Base-by-base conservation (phyloP, 2,329 filamentous ascomycete genomes). In the Apiospora rasikravindrae region DNA sequence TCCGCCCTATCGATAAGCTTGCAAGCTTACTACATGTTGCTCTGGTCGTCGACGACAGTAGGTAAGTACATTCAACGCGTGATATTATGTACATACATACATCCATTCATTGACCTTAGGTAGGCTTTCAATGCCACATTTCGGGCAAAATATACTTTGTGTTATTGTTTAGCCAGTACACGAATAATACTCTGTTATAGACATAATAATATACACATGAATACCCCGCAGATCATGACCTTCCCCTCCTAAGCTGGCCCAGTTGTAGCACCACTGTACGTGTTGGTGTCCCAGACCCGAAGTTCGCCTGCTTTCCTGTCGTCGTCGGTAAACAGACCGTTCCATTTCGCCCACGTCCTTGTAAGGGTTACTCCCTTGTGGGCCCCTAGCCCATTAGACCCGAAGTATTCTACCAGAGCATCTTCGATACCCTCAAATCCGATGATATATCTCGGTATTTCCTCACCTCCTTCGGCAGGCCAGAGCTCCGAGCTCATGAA, bases 311-410 rank as follows among this genome's bases (percentile, higher is more conserved):
- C 79, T 71, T 90, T 84, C 71, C 89, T 83, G 81, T 83, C 85
- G 78, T 92, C 90, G 78, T 92, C 90, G 74, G 88, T 89, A 78
- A 91, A 91, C 67, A 89, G 81, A 14, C 89, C 90, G 77, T 92
- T 92, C 81, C 86, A 89, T 2, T 83, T 85, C 51, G 83, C 82
- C 90, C 89, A 92, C 10, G 85, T 87, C 74, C 85, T 84, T 16
- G 73, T 83, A 13, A 88, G 77, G 71, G 76, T 75, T n/a, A 87
- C 82, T 2, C 83, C 84, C 40, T 86, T 80, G 0, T 80, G 78
- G n/a, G 77, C 80, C 1, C 84, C 84, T 33, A 82, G 78, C 1
- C 81, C 76, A 24, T 82, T 80, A 5, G 76, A 64, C 13, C 78
- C 80, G 71, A 89, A 84, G 73, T 87, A 89, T 4, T 82, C 81